Conservation (phyloP, 225 moss, liverwort and hornwort genomes). For the Thuidium tamariscinum region DNA sequence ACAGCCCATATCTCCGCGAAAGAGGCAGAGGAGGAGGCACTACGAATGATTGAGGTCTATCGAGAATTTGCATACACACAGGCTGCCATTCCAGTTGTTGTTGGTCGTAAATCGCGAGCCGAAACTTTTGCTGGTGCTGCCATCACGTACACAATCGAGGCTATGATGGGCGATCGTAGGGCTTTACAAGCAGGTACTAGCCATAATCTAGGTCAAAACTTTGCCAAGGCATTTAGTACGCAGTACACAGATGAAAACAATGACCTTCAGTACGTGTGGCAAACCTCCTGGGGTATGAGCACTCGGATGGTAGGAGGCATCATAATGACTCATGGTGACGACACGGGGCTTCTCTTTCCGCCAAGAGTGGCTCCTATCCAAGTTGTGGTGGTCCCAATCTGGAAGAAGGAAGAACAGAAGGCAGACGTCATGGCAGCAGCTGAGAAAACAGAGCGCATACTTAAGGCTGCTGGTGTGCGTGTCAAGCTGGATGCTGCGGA, state of each 20-base stretch:
- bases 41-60: conserved; percentile 81
- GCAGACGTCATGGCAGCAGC: conserved; percentile 49
- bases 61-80: conserved; percentile 66
- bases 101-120: conserved; percentile 75
- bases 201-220: conserved; percentile 94
- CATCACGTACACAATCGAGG: conserved; percentile 89
- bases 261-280: conserved; percentile 80
- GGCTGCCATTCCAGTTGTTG: conserved; percentile 87
- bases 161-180: conserved; percentile 92
- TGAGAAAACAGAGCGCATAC: conserved; percentile 18
- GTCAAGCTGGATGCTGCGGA: conserved; percentile 78
- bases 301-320: conserved; percentile 99
- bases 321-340: conserved; percentile 96
- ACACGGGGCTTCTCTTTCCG: conserved; percentile 76
- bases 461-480: conserved; percentile 42
- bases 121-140: conserved; percentile 91
- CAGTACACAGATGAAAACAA: conserved; percentile 69
- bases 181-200: conserved; percentile 96
- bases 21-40: conserved; percentile 90
- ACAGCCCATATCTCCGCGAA: conserved; percentile 66
- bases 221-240: conserved; percentile 76
- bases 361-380: conserved; percentile 85
- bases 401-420: conserved; percentile 71
- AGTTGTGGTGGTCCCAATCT: conserved; percentile 80
- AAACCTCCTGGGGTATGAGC: conserved; percentile 99